Conservation (phyloP, 345 rosid genomes). For the Salix dunnii region DNA sequence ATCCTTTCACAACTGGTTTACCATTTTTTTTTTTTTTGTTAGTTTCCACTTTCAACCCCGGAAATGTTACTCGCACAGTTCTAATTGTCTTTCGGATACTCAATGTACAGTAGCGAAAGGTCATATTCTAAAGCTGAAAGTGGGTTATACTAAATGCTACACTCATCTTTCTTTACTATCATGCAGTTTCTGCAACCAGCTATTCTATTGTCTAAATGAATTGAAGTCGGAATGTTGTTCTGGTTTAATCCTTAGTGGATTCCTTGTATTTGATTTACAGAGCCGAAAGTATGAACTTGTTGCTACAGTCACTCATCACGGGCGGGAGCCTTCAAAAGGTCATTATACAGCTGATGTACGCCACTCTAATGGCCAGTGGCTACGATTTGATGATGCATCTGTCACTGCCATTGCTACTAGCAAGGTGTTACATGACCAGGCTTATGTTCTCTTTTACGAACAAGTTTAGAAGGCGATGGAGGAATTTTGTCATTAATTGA, state of each 20-base stretch:
- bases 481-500: not conserved
- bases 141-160: not conserved
- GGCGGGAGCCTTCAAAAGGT: constrained; percentile 87
- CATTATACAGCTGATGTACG: constrained; percentile 90
- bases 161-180: not conserved
- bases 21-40: not conserved
- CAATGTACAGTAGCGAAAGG: not conserved
- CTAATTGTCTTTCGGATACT: not conserved
- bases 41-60: not conserved
- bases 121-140: not conserved
- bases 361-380: constrained; percentile 62
- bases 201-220: not conserved
- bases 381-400: constrained; percentile 80
- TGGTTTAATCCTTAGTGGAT: not conserved
- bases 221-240: not conserved
- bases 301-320: constrained; percentile 90
- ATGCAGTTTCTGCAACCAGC: not conserved
- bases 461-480: constrained; percentile 45
- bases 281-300: constrained; percentile 84
- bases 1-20: not conserved
- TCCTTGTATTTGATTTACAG: constrained; percentile 34
- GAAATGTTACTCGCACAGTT: not conserved
- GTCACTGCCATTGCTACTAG: constrained; percentile 57
- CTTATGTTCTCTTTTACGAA: constrained; percentile 87
- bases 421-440: constrained; percentile 86